Evolutionary conservation across 1,139 yeast species (phyloP).

Genomic region (Sugiyamaella sp.): DNA sequence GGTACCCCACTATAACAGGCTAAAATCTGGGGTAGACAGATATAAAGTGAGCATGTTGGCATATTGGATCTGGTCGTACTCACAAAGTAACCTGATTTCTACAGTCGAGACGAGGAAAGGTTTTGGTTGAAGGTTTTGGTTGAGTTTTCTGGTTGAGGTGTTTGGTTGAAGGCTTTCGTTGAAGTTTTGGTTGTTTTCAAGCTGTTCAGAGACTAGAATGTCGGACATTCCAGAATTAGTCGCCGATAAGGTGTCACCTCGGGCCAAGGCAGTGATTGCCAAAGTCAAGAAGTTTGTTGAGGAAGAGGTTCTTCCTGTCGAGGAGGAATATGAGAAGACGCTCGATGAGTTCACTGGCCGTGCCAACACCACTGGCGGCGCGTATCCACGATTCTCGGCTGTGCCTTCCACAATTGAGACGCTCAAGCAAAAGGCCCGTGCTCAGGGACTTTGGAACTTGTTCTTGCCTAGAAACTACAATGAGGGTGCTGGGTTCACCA

Average conservation of each 20-base stretch:
- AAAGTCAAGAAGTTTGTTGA: slow-evolving; percentile 58
- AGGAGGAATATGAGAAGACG: slow-evolving; percentile 49
- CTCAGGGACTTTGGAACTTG: slow-evolving; percentile 66
- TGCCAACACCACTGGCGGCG: slow-evolving; percentile 16
- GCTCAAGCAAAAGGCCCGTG: slow-evolving; percentile 58
- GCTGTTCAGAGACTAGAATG: slow-evolving; percentile 24
- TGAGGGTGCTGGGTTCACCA: slow-evolving; percentile 67
- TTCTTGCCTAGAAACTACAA: slow-evolving; percentile 59
- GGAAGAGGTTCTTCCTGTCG: slow-evolving; percentile 63
- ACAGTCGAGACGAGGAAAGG: too few relatives aligned
- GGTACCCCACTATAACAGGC: background rate
- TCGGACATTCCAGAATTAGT: slow-evolving; percentile 46
- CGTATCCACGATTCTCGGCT: slow-evolving; percentile 45
- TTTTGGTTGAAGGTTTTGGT: too few relatives aligned
- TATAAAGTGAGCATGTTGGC: too few relatives aligned
- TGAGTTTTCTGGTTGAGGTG: too few relatives aligned
- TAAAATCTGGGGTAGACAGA: slow-evolving; percentile 11
- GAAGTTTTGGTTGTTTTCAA: too few relatives aligned
- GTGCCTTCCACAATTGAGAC: slow-evolving; percentile 57
- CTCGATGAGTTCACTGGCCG: slow-evolving; percentile 50
- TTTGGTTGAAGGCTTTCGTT: too few relatives aligned
- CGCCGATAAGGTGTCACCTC: slow-evolving; percentile 48
- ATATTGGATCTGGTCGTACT: too few relatives aligned
- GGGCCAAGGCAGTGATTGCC: slow-evolving; percentile 56
- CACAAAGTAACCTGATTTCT: too few relatives aligned